These are phyloP conservation scores for Dictyostelium firmibasis DNA, from an alignment of 78 protist genomes.

Conservation along the genomic window DNA sequence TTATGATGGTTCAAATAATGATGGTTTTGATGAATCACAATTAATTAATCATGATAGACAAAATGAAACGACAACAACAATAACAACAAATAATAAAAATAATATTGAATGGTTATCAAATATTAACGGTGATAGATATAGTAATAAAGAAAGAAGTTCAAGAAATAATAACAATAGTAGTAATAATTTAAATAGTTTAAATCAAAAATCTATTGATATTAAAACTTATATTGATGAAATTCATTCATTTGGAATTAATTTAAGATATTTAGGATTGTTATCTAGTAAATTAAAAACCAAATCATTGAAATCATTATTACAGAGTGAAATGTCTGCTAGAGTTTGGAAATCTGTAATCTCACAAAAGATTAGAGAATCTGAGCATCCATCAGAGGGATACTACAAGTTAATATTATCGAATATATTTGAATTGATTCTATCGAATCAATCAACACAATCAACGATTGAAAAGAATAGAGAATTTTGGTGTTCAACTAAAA, in stretches of 20 bases:
- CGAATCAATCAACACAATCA: neutral
- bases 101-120: neutral
- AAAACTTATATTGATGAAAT: constrained; percentile 12
- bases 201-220: neutral
- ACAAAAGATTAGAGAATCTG: neutral
- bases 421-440: neutral
- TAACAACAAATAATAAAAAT: neutral
- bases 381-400: neutral
- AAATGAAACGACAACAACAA: neutral
- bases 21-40: neutral
- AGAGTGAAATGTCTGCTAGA: constrained; percentile 42
- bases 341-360: constrained; percentile 42
- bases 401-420: neutral
- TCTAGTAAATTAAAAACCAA: neutral
- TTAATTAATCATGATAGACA: neutral
- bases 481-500: neutral
- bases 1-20: neutral
- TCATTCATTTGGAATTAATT: constrained; percentile 44
- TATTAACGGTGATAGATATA: neutral
- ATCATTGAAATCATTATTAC: neutral
- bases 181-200: neutral
- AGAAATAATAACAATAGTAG: neutral
- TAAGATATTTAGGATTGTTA: constrained; percentile 52
- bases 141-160: neutral
- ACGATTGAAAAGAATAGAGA: neutral